Percentiles rank a stretch among this genome's conserved stretches.
Conservation (phyloP, 495 filamentous ascomycete species). For the Apodospora peruviana region DNA sequence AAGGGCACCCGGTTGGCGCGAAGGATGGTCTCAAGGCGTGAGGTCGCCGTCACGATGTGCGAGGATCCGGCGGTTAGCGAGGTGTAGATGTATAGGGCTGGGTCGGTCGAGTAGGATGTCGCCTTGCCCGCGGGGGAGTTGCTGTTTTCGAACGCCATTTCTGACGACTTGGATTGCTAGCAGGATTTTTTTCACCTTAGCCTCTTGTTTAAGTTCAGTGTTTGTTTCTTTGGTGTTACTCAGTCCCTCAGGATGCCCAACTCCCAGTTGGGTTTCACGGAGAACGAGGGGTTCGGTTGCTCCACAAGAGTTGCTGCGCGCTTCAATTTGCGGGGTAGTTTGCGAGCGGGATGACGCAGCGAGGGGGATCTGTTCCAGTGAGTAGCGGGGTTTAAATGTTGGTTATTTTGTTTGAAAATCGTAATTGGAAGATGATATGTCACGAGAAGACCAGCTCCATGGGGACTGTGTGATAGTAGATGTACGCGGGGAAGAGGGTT, state of each 20-base stretch:
- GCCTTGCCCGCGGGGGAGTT: slow-evolving; percentile 13
- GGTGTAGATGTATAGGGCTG: slow-evolving; percentile 86
- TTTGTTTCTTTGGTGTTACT: background rate
- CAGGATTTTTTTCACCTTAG: no score
- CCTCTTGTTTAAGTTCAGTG: background rate
- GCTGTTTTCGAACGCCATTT: slow-evolving; percentile 44
- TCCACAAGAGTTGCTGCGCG: no score
- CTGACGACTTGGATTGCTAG: no score
- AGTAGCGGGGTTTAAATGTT: no score
- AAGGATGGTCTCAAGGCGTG: slow-evolving; percentile 90
- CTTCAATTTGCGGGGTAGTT: no score
- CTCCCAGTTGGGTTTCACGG: background rate
- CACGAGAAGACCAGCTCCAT: no score
- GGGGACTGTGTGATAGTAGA: no score
- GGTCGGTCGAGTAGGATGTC: slow-evolving; percentile 61
- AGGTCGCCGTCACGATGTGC: slow-evolving; percentile 93
- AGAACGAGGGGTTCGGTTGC: background rate
- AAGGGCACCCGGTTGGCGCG: slow-evolving; percentile 93
- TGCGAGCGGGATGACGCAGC: no score
- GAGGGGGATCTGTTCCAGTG: no score
- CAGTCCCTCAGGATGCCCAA: background rate
- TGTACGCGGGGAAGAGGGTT: no score
- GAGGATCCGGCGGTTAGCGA: slow-evolving; percentile 93
- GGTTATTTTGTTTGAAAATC: no score
- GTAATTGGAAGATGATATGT: no score